phyloP scores from a whole-genome alignment of 495 filamentous ascomycete species.

The Beverwykella pulmonaria region DNA sequence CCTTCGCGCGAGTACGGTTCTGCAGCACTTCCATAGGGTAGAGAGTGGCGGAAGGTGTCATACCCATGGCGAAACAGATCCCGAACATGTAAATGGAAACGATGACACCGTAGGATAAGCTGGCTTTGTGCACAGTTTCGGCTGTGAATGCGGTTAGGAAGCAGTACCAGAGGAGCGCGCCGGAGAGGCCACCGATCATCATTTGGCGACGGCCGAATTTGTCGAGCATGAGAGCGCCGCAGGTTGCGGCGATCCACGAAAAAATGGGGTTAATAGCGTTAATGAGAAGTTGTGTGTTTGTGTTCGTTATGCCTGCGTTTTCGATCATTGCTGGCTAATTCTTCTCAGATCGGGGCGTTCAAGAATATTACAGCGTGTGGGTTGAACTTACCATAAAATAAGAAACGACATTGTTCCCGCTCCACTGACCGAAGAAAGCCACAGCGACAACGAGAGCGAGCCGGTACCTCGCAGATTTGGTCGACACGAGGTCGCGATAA shows the following conservation, averaged over 20 bases:
- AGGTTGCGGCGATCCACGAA: background rate
- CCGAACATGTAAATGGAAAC: conserved; percentile 1
- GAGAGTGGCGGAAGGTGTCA: background rate
- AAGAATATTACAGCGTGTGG: too few species aligned
- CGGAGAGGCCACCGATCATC: background rate
- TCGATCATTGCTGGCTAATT: conserved; percentile 8
- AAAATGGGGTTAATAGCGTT: background rate
- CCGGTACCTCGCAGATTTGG: background rate
- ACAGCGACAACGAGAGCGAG: background rate
- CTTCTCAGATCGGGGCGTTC: too few species aligned
- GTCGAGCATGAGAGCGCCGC: background rate
- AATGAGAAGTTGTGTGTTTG: background rate
- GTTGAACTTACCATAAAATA: too few species aligned
- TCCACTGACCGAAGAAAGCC: background rate
- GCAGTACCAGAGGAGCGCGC: background rate
- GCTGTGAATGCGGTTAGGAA: background rate
- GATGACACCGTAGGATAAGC: background rate
- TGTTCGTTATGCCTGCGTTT: background rate
- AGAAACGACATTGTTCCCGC: background rate
- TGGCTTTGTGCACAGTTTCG: background rate
- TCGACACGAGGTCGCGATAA: background rate
- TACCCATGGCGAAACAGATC: background rate
- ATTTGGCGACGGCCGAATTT: background rate
- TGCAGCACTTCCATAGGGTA: background rate
- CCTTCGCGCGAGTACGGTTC: background rate